Percentiles rank a stretch among this genome's conserved stretches.
phyloP scores from a whole-genome alignment of 139 green algal species.

The Mesotaenium endlicherianum region DNA sequence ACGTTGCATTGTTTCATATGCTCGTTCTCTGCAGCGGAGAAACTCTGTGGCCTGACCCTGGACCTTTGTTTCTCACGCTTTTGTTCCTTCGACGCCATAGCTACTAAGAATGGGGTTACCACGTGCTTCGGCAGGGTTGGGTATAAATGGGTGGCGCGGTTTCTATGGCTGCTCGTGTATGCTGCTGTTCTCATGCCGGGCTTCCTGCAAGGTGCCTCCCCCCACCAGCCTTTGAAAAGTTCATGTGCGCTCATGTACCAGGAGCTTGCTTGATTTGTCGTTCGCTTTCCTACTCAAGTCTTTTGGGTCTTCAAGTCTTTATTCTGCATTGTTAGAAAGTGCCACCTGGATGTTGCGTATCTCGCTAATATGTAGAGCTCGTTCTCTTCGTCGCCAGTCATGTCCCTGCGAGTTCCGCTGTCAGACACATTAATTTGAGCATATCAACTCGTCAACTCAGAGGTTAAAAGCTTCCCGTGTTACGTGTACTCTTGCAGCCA shows the following conservation, averaged over 20 bases:
- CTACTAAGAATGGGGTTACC: too few species aligned
- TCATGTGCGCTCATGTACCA: neutral
- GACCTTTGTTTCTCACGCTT: too few species aligned
- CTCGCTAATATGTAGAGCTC: neutral
- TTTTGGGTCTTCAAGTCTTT: too few species aligned
- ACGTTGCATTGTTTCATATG: too few species aligned
- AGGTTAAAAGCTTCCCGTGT: too few species aligned
- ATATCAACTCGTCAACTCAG: too few species aligned
- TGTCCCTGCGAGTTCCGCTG: neutral
- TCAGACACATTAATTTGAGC: neutral
- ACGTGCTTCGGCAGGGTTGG: constrained; percentile 20
- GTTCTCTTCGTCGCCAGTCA: neutral
- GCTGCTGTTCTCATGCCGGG: constrained; percentile 28
- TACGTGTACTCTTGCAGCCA: too few species aligned
- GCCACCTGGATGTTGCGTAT: neutral
- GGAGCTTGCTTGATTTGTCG: neutral
- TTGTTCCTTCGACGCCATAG: too few species aligned
- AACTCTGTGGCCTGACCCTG: too few species aligned
- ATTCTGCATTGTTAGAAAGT: neutral
- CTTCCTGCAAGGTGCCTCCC: constrained; percentile 31
- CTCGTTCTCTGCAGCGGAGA: too few species aligned
- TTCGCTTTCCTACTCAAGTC: too few species aligned
- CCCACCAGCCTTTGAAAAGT: neutral
- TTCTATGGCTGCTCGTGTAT: constrained; percentile 10
- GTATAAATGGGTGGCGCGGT: constrained; percentile 29